Conservation (phyloP, 371 early-diverging fungal species). For the Blastocladiella emersonii region DNA sequence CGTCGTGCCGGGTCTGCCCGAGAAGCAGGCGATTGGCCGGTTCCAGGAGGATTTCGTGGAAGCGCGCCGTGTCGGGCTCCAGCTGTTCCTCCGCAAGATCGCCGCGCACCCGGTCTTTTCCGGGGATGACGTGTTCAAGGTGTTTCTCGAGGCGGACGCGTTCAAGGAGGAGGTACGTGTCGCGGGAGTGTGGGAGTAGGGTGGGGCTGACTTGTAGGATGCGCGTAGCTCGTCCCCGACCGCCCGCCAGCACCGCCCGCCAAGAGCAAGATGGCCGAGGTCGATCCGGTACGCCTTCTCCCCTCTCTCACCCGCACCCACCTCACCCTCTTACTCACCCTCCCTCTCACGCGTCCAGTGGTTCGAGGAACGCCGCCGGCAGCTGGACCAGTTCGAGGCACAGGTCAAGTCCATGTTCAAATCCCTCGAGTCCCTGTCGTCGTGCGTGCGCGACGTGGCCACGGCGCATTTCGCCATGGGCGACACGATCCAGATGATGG, state of each 20-base stretch:
- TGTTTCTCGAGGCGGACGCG: conserved; percentile 79
- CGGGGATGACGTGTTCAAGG: conserved; percentile 62
- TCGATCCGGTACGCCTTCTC: conserved; percentile 20
- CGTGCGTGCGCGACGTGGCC: conserved; percentile 33
- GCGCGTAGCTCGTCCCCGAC: too few relatives aligned
- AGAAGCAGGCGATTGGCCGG: conserved; percentile 78
- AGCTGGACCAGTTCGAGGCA: conserved; percentile 65
- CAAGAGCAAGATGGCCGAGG: conserved; percentile 26
- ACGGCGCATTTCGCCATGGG: conserved; percentile 66
- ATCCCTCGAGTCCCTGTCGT: conserved; percentile 53
- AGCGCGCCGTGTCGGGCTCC: conserved; percentile 64
- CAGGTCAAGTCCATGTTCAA: conserved; percentile 70
- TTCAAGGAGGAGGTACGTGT: conserved; percentile 43
- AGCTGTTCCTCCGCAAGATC: conserved; percentile 65
- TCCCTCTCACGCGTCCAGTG: conserved; percentile 26
- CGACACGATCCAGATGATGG: conserved; percentile 60
- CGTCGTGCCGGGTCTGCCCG: conserved; percentile 86
- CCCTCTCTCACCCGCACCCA: too few relatives aligned
- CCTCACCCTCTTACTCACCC: conserved; percentile 1
- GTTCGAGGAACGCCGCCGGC: conserved; percentile 61
- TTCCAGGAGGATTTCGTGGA: conserved; percentile 94
- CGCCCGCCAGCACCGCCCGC: conserved; percentile 9
- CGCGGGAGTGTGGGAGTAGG: too few relatives aligned
- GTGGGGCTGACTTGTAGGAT: too few relatives aligned
- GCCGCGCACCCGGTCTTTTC: conserved; percentile 70